Percentiles rank a stretch among this genome's conserved stretches.
phyloP scores from a whole-genome alignment of 192 early-diverging fungal genomes.

The Obelidium mucronatum region DNA sequence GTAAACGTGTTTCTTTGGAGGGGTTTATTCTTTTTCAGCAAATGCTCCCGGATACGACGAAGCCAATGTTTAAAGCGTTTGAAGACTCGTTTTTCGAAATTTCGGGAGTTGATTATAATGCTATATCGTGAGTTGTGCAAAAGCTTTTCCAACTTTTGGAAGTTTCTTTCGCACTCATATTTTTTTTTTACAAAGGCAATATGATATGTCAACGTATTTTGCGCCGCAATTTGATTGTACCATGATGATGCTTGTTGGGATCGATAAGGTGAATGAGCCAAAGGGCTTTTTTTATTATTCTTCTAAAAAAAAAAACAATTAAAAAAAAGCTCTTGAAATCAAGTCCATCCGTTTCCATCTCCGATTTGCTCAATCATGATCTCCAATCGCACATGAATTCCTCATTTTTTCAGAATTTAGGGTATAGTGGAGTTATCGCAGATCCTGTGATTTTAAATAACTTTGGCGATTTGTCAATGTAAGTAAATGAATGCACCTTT shows the following conservation, averaged over 20 bases:
- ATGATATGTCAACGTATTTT: not conserved
- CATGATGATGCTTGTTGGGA: constrained; percentile 26
- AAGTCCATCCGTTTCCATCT: too few relatives aligned
- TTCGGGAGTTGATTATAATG: not conserved
- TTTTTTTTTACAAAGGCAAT: too few relatives aligned
- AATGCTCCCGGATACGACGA: not conserved
- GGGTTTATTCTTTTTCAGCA: constrained; percentile 11
- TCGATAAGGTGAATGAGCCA: constrained; percentile 29
- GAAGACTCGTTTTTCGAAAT: not conserved
- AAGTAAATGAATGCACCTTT: too few relatives aligned
- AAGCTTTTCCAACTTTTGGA: too few relatives aligned
- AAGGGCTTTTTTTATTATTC: too few relatives aligned
- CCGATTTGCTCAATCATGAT: too few relatives aligned
- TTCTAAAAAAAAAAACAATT: too few relatives aligned
- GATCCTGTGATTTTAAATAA: not conserved
- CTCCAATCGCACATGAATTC: constrained; percentile 15
- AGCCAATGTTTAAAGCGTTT: not conserved
- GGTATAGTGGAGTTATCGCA: not conserved
- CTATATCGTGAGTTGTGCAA: not conserved
- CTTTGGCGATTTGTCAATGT: constrained; percentile 3
- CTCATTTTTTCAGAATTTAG: constrained; percentile 14
- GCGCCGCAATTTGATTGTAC: constrained; percentile 17
- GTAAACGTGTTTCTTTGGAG: not conserved
- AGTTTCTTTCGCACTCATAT: too few relatives aligned
- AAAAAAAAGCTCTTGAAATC: too few relatives aligned